Evolutionary conservation across 208 protist species (phyloP).

Genomic region (Crithidia sp.): DNA sequence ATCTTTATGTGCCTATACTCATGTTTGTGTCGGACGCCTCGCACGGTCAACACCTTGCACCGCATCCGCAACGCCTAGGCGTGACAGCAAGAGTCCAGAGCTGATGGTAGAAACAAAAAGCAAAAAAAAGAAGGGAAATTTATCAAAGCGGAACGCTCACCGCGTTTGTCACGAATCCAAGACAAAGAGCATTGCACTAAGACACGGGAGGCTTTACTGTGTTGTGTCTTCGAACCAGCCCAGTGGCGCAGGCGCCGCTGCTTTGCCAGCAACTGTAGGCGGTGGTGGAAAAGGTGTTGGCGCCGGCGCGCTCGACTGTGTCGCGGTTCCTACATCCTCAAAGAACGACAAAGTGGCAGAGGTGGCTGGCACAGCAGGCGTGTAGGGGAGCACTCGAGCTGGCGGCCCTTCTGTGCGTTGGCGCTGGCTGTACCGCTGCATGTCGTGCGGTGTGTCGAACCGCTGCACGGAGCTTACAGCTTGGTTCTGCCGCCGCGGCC

Average conservation of each 20-base stretch:
- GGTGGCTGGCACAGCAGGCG: neutral
- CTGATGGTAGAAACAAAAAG: neutral
- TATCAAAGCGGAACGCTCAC: too few species aligned
- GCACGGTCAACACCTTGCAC: too few species aligned
- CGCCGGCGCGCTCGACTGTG: neutral
- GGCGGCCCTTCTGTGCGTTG: slow-evolving; percentile 16
- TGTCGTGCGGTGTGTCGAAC: neutral
- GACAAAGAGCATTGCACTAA: neutral
- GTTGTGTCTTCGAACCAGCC: slow-evolving; percentile 34
- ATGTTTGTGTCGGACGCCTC: too few species aligned
- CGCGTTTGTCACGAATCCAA: too few species aligned
- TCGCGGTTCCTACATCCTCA: slow-evolving; percentile 16
- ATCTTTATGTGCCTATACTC: too few species aligned
- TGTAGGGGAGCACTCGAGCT: neutral
- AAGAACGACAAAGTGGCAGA: slow-evolving; percentile 21
- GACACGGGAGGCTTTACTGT: neutral
- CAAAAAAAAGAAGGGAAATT: neutral
- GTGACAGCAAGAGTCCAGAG: too few species aligned
- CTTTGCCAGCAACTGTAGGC: neutral
- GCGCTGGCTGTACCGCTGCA: slow-evolving; percentile 10
- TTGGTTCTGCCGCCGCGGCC: neutral
- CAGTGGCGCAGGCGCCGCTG: slow-evolving; percentile 4
- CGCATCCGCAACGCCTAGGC: too few species aligned
- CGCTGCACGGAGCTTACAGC: neutral
- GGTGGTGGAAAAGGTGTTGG: neutral